Evolutionary conservation across 768 basidiomycete species (phyloP).

Genomic region (Russula abietina): DNA sequence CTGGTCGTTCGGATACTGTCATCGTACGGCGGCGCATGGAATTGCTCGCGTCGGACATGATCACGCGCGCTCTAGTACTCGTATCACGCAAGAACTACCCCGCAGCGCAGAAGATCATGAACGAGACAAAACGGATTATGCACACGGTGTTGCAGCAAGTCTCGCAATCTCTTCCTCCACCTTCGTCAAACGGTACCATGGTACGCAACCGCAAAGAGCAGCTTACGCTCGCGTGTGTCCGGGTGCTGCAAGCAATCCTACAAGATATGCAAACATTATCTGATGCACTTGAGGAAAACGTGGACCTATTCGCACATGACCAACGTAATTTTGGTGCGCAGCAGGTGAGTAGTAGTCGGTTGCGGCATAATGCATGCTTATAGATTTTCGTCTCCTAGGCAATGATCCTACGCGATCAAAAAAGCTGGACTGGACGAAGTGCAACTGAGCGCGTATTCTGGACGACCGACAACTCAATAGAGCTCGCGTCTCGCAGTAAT

Average conservation of each 20-base stretch:
- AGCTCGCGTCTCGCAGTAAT: constrained; percentile 75
- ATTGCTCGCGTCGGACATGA: constrained; percentile 94
- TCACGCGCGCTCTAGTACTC: constrained; percentile 86
- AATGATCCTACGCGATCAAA: constrained; percentile 93
- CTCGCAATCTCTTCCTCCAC: constrained; percentile 62
- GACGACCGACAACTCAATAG: constrained; percentile 86
- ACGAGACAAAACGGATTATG: constrained; percentile 87
- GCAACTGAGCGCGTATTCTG: constrained; percentile 90
- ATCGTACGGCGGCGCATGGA: constrained; percentile 96
- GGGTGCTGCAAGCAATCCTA: constrained; percentile 77
- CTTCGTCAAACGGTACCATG: constrained; percentile 39
- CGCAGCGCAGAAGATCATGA: constrained; percentile 86
- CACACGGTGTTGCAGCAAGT: constrained; percentile 85
- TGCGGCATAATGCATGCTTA: not conserved
- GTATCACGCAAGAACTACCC: constrained; percentile 87
- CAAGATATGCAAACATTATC: constrained; percentile 82
- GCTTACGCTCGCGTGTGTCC: constrained; percentile 62
- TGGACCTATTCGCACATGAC: constrained; percentile 87
- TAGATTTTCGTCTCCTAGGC: constrained; percentile 47
- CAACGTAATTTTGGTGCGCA: constrained; percentile 96
- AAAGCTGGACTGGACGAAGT: constrained; percentile 89
- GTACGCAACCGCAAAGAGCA: constrained; percentile 73
- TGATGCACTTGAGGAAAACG: constrained; percentile 87
- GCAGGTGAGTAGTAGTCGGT: constrained; percentile 52
- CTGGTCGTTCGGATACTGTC: constrained; percentile 61